Conservation (phyloP, 495 filamentous ascomycete genomes). For the Penicillium lividum region DNA sequence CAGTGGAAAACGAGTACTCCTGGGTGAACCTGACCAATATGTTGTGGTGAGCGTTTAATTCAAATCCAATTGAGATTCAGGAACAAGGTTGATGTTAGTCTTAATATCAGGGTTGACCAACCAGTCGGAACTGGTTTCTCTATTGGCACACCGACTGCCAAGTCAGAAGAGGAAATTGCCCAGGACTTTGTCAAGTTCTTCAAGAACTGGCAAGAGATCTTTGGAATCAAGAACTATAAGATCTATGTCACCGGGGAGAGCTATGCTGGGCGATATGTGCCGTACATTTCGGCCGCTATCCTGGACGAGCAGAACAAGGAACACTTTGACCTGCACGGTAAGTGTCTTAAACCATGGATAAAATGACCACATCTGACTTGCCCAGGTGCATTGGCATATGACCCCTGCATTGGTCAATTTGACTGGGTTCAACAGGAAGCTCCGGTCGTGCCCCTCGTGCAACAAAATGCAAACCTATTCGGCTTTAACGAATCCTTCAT, state of each 20-base stretch:
- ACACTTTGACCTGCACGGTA: slow-evolving; percentile 49
- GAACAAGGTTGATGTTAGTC: background rate
- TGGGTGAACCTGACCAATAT: slow-evolving; percentile 70
- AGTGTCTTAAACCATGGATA: slow-evolving; percentile 1
- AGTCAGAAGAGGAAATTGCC: slow-evolving; percentile 55
- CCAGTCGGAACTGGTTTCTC: slow-evolving; percentile 61
- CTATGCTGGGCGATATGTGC: slow-evolving; percentile 58
- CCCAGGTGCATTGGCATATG: slow-evolving; percentile 41
- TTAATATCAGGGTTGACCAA: slow-evolving; percentile 48
- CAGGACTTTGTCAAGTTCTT: slow-evolving; percentile 63
- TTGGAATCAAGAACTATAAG: slow-evolving; percentile 60
- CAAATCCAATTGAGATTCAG: background rate
- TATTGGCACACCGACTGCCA: slow-evolving; percentile 54
- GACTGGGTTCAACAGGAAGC: slow-evolving; percentile 43
- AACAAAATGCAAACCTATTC: slow-evolving; percentile 55
- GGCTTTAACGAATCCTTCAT: slow-evolving; percentile 58
- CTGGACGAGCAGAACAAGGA: slow-evolving; percentile 50
- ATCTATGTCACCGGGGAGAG: slow-evolving; percentile 64
- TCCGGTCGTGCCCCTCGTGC: slow-evolving; percentile 48
- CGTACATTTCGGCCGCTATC: slow-evolving; percentile 55
- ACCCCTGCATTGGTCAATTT: slow-evolving; percentile 45
- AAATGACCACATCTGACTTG: slow-evolving; percentile 3
- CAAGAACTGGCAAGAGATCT: slow-evolving; percentile 62
- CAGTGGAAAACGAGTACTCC: slow-evolving; percentile 61
- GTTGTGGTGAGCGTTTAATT: slow-evolving; percentile 46